Conservation (phyloP, 768 basidiomycete genomes). For the Epithele typhae region DNA sequence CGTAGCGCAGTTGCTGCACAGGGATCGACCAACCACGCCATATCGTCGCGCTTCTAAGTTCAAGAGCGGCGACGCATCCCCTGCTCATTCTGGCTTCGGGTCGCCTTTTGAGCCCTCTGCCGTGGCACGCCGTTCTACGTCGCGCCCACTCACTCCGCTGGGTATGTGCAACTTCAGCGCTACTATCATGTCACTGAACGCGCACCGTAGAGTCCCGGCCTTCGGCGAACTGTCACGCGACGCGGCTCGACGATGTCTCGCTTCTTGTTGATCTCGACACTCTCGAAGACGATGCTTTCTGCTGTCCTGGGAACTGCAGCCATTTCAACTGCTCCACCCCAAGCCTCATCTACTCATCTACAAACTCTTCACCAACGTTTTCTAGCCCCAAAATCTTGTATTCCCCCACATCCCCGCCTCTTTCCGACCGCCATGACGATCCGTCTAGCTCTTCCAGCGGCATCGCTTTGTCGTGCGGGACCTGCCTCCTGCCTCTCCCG, state of each 20-base stretch:
- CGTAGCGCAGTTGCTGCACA: conserved; percentile 1
- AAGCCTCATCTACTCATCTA: conserved; percentile 8
- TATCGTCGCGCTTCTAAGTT: too few species aligned
- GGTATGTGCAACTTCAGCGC: too few species aligned
- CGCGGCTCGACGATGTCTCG: too few species aligned
- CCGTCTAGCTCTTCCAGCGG: neutral
- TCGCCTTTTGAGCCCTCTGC: too few species aligned
- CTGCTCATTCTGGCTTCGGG: too few species aligned
- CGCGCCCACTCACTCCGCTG: too few species aligned
- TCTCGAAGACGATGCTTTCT: neutral
- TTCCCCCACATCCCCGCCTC: conserved; percentile 9
- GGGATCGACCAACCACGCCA: neutral
- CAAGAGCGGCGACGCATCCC: too few species aligned
- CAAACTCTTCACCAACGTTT: too few species aligned
- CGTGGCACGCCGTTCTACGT: neutral
- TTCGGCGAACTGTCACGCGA: too few species aligned
- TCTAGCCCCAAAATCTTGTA: conserved; percentile 8
- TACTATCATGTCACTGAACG: too few species aligned
- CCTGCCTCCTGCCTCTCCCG: neutral
- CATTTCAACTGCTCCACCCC: conserved; percentile 5
- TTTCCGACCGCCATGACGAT: neutral
- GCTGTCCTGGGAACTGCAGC: conserved; percentile 3
- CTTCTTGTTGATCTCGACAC: too few species aligned
- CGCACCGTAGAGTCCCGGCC: too few species aligned
- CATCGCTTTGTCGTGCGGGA: neutral